phyloP scores from a whole-genome alignment of 371 early-diverging fungal genomes.

The Rhizopus sp. region DNA sequence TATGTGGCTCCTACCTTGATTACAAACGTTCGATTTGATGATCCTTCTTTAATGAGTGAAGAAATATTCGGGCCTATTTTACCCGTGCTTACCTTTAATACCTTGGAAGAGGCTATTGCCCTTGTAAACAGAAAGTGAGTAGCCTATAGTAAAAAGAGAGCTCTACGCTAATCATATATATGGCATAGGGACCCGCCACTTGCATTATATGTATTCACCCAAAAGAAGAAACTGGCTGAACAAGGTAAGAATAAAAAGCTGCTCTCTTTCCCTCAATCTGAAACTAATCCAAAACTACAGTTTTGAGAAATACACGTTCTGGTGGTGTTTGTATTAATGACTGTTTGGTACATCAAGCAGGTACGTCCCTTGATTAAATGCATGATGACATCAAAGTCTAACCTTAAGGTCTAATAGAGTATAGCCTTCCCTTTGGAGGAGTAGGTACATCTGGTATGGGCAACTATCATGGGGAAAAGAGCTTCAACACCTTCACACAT shows the following conservation, averaged over 20 bases:
- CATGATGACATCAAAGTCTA: not conserved
- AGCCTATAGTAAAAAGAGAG: not conserved
- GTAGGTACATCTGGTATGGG: constrained; percentile 90
- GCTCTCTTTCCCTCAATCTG: not conserved
- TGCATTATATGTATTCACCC: constrained; percentile 67
- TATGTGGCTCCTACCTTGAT: constrained; percentile 34
- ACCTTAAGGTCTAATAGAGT: constrained; percentile 30
- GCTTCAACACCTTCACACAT: constrained; percentile 80
- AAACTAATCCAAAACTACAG: constrained; percentile 21
- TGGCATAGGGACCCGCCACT: constrained; percentile 62
- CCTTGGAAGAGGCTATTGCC: constrained; percentile 73
- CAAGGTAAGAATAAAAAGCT: constrained; percentile 18
- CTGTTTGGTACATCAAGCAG: constrained; percentile 64
- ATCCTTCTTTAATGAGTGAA: constrained; percentile 37
- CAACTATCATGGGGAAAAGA: constrained; percentile 78
- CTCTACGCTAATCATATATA: not conserved
- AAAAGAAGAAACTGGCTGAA: constrained; percentile 36
- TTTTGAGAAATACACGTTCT: constrained; percentile 66
- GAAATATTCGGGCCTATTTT: constrained; percentile 88
- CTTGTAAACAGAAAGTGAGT: constrained; percentile 56
- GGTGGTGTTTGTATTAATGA: constrained; percentile 87
- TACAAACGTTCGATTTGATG: constrained; percentile 21
- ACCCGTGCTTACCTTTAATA: constrained; percentile 74
- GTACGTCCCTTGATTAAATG: constrained; percentile 27
- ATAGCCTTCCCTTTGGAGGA: constrained; percentile 91